A percentile compares a stretch with the other conserved stretches of the same genome.
These are phyloP conservation scores for Mycena citricolor DNA, from an alignment of 1,284 basidiomycete genomes.

Conservation along the genomic window DNA sequence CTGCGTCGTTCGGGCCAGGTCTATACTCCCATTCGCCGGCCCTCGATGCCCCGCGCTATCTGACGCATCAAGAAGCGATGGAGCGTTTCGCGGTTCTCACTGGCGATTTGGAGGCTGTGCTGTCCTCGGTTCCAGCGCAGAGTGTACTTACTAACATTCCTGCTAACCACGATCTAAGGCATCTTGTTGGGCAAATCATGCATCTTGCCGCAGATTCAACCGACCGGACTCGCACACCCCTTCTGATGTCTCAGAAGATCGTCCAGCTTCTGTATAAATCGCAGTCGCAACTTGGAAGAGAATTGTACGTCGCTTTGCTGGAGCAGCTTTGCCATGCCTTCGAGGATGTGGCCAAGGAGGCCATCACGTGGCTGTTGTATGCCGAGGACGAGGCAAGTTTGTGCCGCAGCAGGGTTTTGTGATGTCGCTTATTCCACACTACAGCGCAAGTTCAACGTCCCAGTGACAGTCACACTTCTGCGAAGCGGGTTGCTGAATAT, in stretches of 20 bases:
- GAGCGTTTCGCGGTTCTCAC: constrained; percentile 73
- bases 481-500: constrained; percentile 81
- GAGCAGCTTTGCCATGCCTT: constrained; percentile 89
- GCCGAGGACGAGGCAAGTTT: constrained; percentile 88
- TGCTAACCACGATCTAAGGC: constrained; percentile 83
- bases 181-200: constrained; percentile 80
- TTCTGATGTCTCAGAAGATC: constrained; percentile 93
- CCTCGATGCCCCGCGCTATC: constrained; percentile 43
- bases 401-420: background rate
- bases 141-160: constrained; percentile 72
- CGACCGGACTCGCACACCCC: constrained; percentile 83
- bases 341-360: constrained; percentile 94
- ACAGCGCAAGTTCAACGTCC: constrained; percentile 93
- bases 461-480: constrained; percentile 89
- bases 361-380: constrained; percentile 94
- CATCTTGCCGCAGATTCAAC: constrained; percentile 75
- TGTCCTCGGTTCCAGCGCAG: constrained; percentile 67
- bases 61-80: constrained; percentile 71
- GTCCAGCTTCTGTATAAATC: constrained; percentile 90
- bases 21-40: constrained; percentile 54
- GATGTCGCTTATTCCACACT: constrained; percentile 16
- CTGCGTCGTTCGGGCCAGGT: constrained; percentile 50
- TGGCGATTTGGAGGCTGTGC: constrained; percentile 78
- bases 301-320: constrained; percentile 87
- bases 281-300: constrained; percentile 77